Conservation (phyloP, 768 basidiomycete species). For the Collybia sordida region DNA sequence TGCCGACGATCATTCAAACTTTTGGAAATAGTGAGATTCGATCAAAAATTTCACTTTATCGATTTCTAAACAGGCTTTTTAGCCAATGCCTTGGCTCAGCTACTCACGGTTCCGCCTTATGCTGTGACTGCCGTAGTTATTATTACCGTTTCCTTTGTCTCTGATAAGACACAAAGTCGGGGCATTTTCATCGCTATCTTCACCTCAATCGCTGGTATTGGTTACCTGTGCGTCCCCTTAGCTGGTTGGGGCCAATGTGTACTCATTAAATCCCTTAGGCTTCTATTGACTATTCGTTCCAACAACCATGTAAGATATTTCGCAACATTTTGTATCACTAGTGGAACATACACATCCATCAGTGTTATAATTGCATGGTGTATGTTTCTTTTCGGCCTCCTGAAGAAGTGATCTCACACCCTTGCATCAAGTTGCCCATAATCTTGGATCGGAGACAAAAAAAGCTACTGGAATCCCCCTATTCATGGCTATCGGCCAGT, state of each 20-base stretch:
- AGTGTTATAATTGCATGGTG: constrained; percentile 78
- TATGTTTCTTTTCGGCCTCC: constrained; percentile 31
- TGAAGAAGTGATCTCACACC: not conserved
- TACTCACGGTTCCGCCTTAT: constrained; percentile 83
- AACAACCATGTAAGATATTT: constrained; percentile 71
- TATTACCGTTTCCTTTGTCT: constrained; percentile 52
- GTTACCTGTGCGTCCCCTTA: constrained; percentile 53
- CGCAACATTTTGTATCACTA: constrained; percentile 73
- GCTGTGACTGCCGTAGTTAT: constrained; percentile 68
- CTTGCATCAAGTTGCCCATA: constrained; percentile 55
- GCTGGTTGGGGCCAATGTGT: not conserved
- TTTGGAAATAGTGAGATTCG: constrained; percentile 63
- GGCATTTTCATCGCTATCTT: constrained; percentile 45
- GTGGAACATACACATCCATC: constrained; percentile 76
- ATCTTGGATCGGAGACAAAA: constrained; percentile 76
- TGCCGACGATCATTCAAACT: constrained; percentile 78
- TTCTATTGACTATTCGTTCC: constrained; percentile 51
- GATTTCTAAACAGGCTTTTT: not conserved
- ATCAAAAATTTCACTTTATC: too few species aligned
- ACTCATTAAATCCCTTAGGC: constrained; percentile 26
- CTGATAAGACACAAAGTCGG: constrained; percentile 68
- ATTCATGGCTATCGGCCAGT: constrained; percentile 80
- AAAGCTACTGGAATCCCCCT: constrained; percentile 73
- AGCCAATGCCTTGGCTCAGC: constrained; percentile 67
- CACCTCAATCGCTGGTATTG: constrained; percentile 47